Evolutionary conservation across 352 stramenopile genomes (phyloP).

Genomic region (Globisporangium iwayamae): DNA sequence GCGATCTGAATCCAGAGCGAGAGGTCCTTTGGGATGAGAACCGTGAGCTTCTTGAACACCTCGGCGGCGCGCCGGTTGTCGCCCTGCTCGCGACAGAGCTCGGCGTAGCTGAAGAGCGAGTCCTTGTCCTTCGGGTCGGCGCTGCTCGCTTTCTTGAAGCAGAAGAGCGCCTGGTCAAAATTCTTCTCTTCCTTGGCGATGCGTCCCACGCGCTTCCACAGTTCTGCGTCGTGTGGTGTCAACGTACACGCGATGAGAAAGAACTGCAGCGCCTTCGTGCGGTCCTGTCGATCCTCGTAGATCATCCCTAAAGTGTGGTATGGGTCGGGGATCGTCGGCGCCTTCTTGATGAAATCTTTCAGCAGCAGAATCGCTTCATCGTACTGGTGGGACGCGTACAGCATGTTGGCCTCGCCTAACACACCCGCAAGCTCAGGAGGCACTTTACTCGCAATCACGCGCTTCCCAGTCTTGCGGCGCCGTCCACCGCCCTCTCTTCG

Average conservation of each 20-base stretch:
- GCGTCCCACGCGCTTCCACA: conserved; percentile 82
- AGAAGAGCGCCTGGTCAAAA: conserved; percentile 80
- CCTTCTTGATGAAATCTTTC: conserved; percentile 89
- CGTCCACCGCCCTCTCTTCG: conserved; percentile 32
- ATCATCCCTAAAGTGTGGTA: conserved; percentile 88
- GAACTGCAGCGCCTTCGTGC: conserved; percentile 80
- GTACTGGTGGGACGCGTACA: conserved; percentile 86
- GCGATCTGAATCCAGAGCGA: conserved; percentile 87
- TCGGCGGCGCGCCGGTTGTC: conserved; percentile 77
- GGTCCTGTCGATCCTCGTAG: conserved; percentile 80
- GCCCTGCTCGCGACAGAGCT: conserved; percentile 73
- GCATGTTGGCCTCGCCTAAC: conserved; percentile 80
- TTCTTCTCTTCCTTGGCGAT: conserved; percentile 88
- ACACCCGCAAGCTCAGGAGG: conserved; percentile 74
- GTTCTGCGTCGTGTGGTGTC: conserved; percentile 72
- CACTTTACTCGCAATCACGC: conserved; percentile 72
- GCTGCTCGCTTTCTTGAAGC: conserved; percentile 81
- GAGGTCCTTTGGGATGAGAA: conserved; percentile 62
- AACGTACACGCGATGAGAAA: conserved; percentile 84
- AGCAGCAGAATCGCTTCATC: conserved; percentile 75
- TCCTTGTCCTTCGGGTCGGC: conserved; percentile 81
- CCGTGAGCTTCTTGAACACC: conserved; percentile 78
- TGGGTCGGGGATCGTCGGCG: conserved; percentile 80
- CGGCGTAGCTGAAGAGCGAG: conserved; percentile 75
- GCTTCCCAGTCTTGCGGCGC: conserved; percentile 34